These are phyloP conservation scores for Neonectria hederae DNA, from an alignment of 2,329 filamentous ascomycete species.

Conservation along the genomic window DNA sequence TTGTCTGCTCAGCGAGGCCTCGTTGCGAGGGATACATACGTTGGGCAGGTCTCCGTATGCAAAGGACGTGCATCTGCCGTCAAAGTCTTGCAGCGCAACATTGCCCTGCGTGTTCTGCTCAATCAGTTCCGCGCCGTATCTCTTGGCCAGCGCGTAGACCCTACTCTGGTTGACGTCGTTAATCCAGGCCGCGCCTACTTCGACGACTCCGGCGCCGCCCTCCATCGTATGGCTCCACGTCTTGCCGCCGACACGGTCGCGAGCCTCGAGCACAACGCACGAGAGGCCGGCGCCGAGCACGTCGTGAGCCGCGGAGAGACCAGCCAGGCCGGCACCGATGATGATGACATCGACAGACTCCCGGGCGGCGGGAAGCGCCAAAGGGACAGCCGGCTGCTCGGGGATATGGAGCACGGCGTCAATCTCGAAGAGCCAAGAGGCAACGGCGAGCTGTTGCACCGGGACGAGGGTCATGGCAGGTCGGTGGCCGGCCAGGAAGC, in stretches of 20 bases:
- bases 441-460: slow-evolving; percentile 50
- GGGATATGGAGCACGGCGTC: slow-evolving; percentile 49
- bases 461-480: slow-evolving; percentile 55
- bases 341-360: slow-evolving; percentile 45
- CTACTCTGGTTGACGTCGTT: slow-evolving; percentile 62
- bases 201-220: slow-evolving; percentile 50
- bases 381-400: slow-evolving; percentile 12
- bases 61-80: slow-evolving; percentile 41
- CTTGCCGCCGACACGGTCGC: slow-evolving; percentile 61
- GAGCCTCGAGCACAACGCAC: slow-evolving; percentile 57
- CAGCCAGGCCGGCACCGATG: slow-evolving; percentile 55
- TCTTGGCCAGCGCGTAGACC: slow-evolving; percentile 52
- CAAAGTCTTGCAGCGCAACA: slow-evolving; percentile 52
- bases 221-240: slow-evolving; percentile 51
- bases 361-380: slow-evolving; percentile 12
- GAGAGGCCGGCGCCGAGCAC: slow-evolving; percentile 48
- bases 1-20: fast-evolving
- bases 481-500: slow-evolving; percentile 50
- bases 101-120: slow-evolving; percentile 59
- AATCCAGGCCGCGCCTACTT: slow-evolving; percentile 67
- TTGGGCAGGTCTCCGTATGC: slow-evolving; percentile 26
- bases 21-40: slow-evolving; percentile 13
- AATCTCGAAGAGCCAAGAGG: slow-evolving; percentile 54
- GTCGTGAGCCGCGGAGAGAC: slow-evolving; percentile 47
- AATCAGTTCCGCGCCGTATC: slow-evolving; percentile 53